Evolutionary conservation across 495 filamentous ascomycete genomes (phyloP).

Genomic region (Jackrogersella multiformis): DNA sequence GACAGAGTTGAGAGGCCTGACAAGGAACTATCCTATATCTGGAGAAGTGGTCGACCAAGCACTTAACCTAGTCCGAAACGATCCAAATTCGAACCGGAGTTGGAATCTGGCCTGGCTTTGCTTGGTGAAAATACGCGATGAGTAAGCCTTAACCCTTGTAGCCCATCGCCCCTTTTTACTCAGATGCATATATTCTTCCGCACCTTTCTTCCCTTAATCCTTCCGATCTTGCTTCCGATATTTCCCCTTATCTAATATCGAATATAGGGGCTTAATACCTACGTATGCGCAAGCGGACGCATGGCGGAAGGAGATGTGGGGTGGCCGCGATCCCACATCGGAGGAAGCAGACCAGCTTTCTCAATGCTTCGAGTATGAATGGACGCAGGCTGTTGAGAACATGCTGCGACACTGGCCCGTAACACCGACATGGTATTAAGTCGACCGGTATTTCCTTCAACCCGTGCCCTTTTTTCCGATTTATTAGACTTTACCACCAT

Average conservation of each 20-base stretch:
- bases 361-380: conserved; percentile 70
- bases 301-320: conserved; percentile 77
- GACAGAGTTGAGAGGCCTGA: conserved; percentile 74
- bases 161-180: background rate
- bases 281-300: conserved; percentile 69
- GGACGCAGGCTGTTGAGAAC: conserved; percentile 69
- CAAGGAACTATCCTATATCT: conserved; percentile 76
- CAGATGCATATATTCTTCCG: background rate
- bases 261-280: conserved; percentile 63
- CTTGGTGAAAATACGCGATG: conserved; percentile 70
- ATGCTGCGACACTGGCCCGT: conserved; percentile 76
- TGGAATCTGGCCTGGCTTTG: conserved; percentile 85
- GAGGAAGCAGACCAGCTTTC: conserved; percentile 68
- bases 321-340: conserved; percentile 62
- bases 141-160: conserved; percentile 58
- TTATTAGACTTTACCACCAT: background rate
- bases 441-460: conserved; percentile 4
- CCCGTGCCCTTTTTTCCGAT: background rate
- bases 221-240: background rate
- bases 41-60: conserved; percentile 73
- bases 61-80: conserved; percentile 69
- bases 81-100: conserved; percentile 71
- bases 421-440: conserved; percentile 62
- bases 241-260: background rate
- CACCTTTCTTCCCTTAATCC: background rate